A percentile compares a stretch with the other conserved stretches of the same genome.
Evolutionary conservation across 2,329 filamentous ascomycete species (phyloP).

Genomic region (Penicillium sp.): DNA sequence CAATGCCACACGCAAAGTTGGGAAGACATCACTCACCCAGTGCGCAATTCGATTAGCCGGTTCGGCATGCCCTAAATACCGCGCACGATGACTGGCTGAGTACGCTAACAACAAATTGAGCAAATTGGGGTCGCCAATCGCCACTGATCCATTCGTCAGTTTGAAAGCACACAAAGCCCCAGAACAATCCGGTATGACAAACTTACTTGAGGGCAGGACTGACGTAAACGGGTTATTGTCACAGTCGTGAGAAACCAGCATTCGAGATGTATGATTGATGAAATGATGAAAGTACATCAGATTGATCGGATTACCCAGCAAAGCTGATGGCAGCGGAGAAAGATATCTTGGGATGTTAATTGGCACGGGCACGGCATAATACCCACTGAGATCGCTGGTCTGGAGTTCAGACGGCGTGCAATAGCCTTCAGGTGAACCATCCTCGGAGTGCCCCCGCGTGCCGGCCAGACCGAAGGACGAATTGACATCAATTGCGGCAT

Average conservation of each 20-base stretch:
- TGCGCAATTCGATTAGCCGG: slow-evolving; percentile 74
- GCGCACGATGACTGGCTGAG: slow-evolving; percentile 78
- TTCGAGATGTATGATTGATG: slow-evolving; percentile 75
- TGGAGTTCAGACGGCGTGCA: slow-evolving; percentile 3
- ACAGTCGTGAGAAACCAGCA: slow-evolving; percentile 63
- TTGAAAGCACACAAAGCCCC: background rate
- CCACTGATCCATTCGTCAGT: slow-evolving; percentile 48
- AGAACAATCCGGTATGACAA: background rate
- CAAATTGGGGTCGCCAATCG: slow-evolving; percentile 55
- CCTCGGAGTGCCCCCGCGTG: slow-evolving; percentile 11
- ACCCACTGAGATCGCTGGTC: slow-evolving; percentile 59
- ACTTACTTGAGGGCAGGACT: slow-evolving; percentile 62
- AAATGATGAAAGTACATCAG: slow-evolving; percentile 73
- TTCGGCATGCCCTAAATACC: slow-evolving; percentile 70
- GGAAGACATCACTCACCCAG: slow-evolving; percentile 72
- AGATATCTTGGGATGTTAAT: slow-evolving; percentile 62
- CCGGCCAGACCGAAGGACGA: slow-evolving; percentile 39
- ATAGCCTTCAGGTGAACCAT: slow-evolving; percentile 1
- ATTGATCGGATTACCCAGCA: slow-evolving; percentile 76
- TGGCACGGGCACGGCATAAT: slow-evolving; percentile 68
- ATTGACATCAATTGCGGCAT: slow-evolving; percentile 60
- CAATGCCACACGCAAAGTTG: slow-evolving; percentile 67
- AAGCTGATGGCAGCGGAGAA: slow-evolving; percentile 55
- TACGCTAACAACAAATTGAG: slow-evolving; percentile 77
- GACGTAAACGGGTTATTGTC: slow-evolving; percentile 60